phyloP scores from a whole-genome alignment of 139 green algal species.

The Pycnococcus provasolii region DNA sequence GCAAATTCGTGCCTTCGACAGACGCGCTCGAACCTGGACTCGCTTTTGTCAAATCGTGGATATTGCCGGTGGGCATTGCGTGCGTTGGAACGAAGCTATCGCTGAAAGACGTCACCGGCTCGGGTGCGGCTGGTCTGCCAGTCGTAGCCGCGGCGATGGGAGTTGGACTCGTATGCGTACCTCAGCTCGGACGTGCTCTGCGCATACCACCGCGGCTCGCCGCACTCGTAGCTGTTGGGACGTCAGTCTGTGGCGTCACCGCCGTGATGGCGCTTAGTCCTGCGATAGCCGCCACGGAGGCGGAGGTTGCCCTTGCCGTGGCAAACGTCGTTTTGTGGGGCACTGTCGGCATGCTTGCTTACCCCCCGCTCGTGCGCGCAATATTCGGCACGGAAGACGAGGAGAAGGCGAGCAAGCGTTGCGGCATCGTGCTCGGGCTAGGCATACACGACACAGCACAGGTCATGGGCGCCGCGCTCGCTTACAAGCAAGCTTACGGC shows the following conservation, averaged over 20 bases:
- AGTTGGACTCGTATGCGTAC: slow-evolving; percentile 2
- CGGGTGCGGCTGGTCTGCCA: slow-evolving; percentile 1
- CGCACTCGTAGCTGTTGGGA: slow-evolving; percentile 10
- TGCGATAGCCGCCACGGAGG: slow-evolving; percentile 24
- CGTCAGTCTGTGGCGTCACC: slow-evolving; percentile 14
- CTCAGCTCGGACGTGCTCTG: neutral
- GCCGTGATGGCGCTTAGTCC: slow-evolving; percentile 18
- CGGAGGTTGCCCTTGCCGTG: slow-evolving; percentile 21
- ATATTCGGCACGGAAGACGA: neutral
- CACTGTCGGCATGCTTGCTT: slow-evolving; percentile 23
- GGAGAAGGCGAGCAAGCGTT: neutral
- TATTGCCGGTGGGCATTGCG: slow-evolving; percentile 8
- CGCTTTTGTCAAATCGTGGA: neutral
- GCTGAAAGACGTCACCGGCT: neutral
- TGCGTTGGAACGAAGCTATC: slow-evolving; percentile 19
- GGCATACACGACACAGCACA: slow-evolving; percentile 31
- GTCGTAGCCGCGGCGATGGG: neutral
- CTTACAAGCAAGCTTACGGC: slow-evolving; percentile 23
- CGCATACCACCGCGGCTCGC: slow-evolving; percentile 1
- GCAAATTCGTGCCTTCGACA: too few relatives aligned
- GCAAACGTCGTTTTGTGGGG: slow-evolving; percentile 31
- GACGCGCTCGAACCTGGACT: neutral
- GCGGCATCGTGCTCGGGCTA: slow-evolving; percentile 23
- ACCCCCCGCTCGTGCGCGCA: slow-evolving; percentile 6
- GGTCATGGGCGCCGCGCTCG: slow-evolving; percentile 19